Evolutionary conservation across 805 yeast species (phyloP).

Genomic region (Hanseniaspora singularis): DNA sequence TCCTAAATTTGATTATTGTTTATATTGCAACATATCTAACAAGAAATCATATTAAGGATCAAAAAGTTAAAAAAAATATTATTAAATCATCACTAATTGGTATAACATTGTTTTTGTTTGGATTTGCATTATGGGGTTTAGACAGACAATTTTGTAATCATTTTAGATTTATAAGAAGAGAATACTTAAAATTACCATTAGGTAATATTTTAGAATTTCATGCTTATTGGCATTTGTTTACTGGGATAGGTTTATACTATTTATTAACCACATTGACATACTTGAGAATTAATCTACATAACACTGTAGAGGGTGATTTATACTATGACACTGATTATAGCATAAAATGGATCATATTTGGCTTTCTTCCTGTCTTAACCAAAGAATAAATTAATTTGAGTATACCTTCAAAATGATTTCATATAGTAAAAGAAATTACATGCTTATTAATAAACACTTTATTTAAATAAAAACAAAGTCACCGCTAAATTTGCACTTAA

Average conservation of each 20-base stretch:
- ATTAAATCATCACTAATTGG: constrained; percentile 49
- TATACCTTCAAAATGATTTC: too few species aligned
- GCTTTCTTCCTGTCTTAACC: neutral
- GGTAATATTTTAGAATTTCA: constrained; percentile 84
- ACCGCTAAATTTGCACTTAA: too few species aligned
- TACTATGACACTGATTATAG: constrained; percentile 3
- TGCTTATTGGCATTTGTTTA: constrained; percentile 93
- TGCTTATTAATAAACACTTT: too few species aligned
- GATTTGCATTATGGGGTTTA: constrained; percentile 78
- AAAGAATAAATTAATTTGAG: neutral
- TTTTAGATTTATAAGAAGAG: constrained; percentile 48
- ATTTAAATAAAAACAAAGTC: too few species aligned
- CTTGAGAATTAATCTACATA: constrained; percentile 53
- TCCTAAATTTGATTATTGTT: constrained; percentile 63
- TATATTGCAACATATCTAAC: constrained; percentile 45
- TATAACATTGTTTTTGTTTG: constrained; percentile 49
- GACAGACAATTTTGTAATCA: constrained; percentile 67
- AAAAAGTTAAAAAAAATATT: constrained; percentile 37
- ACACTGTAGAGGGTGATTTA: constrained; percentile 27
- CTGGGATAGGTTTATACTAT: constrained; percentile 78
- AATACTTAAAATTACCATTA: constrained; percentile 59
- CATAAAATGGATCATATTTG: constrained; percentile 5
- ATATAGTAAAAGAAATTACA: too few species aligned
- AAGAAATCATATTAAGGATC: constrained; percentile 40
- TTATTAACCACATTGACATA: constrained; percentile 72